Evolutionary conservation across 2,329 filamentous ascomycete genomes (phyloP).

Genomic region (Apiospora kogelbergensis): DNA sequence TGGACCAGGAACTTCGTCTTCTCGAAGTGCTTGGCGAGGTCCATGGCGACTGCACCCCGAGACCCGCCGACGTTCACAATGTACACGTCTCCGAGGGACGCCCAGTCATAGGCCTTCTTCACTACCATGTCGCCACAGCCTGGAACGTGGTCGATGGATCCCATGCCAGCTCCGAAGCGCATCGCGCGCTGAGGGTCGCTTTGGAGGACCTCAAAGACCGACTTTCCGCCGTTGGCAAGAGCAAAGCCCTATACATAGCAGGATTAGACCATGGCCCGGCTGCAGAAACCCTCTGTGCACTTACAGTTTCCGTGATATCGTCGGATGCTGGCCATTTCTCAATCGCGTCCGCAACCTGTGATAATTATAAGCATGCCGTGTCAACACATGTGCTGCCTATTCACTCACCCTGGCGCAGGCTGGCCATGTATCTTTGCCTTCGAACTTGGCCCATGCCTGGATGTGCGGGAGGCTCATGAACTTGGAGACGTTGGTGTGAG

Average conservation of each 20-base stretch:
- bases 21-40: conserved; percentile 15
- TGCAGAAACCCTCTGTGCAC: conserved; percentile 15
- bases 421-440: background rate
- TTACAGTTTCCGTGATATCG: conserved; percentile 7
- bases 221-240: conserved; percentile 13
- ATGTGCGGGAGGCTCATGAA: conserved; percentile 1
- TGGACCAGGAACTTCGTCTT: conserved; percentile 25
- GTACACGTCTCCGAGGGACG: conserved; percentile 34
- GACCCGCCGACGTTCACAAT: conserved; percentile 43
- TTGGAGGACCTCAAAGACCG: background rate
- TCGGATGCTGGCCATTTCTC: conserved; percentile 3
- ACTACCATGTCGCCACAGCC: background rate
- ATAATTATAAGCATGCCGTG: background rate
- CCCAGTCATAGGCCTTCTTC: conserved; percentile 30
- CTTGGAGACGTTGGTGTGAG: conserved; percentile 5
- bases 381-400: background rate
- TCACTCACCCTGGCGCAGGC: background rate
- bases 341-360: conserved; percentile 14
- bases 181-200: background rate
- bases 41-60: conserved; percentile 15
- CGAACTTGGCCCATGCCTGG: background rate
- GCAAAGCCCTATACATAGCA: conserved; percentile 22
- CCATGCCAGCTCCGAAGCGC: background rate
- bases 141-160: background rate
- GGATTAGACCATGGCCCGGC: conserved; percentile 5